Base-by-base conservation (phyloP, 768 basidiomycete genomes). In the Zangia roseola region DNA sequence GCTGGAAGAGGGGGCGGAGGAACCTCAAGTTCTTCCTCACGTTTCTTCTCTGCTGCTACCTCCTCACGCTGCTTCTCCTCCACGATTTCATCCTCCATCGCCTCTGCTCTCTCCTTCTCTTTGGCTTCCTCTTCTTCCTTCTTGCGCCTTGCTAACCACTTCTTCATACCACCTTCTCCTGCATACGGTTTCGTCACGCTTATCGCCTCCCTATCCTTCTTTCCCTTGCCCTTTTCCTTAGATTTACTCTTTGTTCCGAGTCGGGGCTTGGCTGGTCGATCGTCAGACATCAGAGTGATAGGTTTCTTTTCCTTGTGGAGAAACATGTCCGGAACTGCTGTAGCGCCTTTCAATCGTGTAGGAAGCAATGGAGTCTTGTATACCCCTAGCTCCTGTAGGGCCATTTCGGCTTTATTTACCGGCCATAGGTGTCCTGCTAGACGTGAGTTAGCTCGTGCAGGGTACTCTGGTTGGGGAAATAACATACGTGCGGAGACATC, bases 341-440 rank as follows among this genome's bases (percentile, higher is more conserved):
- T 63, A 7, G 76, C 65, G 21, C 57, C 73, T 61, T 58, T 75
- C 53, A 57, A 64, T 17, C 76, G 75, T n/a, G 84, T 82, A 10
- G 88, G 86, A 14, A 89, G 57, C 38, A 91, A 75, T 6, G 88
- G 88, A 1, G 86, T 91, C 69, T 84, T 86, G 72, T 89, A 91
- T 25, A 86, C 75, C 54, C 90, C 87, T 38, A 88, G 70, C 56
- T 86, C 83, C 36, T 84, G 82, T 6, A 91, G 72, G 14, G 83
- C 83, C 49, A 77, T 75, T 68, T 88, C 84, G 17, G 86, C 82
- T 16, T 81, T 73, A 37, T 74, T 80, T 55, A 70, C 63, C 14
- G 72, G 71, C 54, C 62, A 66, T n/a, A 54, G 44, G 34, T 59
- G 48, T 28, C 61, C 62, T 52, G 69, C 58, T 60, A 17, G 23